A percentile compares a stretch with the other conserved stretches of the same genome.
These are phyloP conservation scores for Platanthera guangdongensis DNA, from an alignment of 106 monocot genomes.

Conservation along the genomic window DNA sequence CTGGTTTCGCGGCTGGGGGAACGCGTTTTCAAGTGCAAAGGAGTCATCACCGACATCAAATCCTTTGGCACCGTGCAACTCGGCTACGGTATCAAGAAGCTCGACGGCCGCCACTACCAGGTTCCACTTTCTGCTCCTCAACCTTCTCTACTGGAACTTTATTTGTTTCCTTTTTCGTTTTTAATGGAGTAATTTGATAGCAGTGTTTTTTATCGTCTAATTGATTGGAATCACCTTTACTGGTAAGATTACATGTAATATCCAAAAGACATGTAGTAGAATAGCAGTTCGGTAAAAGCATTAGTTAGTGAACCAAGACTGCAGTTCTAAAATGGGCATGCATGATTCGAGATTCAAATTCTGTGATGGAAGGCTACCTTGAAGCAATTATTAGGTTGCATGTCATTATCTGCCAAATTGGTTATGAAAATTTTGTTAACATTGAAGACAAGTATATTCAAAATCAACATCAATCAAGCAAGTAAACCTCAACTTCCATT, in stretches of 20 bases:
- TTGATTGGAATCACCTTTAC: background rate
- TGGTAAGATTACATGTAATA: background rate
- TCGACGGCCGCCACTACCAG: constrained; percentile 75
- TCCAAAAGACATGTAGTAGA: background rate
- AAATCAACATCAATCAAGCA: background rate
- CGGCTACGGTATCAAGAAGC: constrained; percentile 86
- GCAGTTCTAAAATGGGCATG: background rate
- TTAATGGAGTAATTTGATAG: background rate
- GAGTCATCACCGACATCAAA: constrained; percentile 80
- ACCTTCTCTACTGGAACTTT: background rate
- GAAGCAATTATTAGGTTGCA: background rate
- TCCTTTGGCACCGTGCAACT: constrained; percentile 64
- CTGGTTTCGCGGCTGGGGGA: constrained; percentile 41
- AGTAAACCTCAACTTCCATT: background rate
- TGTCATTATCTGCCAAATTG: no score
- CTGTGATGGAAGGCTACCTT: background rate
- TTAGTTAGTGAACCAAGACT: background rate
- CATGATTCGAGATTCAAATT: background rate
- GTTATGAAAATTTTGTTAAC: background rate
- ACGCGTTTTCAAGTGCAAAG: constrained; percentile 57
- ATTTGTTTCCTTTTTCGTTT: background rate
- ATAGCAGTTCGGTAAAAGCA: background rate
- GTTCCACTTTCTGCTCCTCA: constrained; percentile 8
- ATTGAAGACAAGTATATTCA: background rate
- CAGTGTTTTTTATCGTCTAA: background rate